Conservation (phyloP, 768 basidiomycete species). For the Lactarius sp. region DNA sequence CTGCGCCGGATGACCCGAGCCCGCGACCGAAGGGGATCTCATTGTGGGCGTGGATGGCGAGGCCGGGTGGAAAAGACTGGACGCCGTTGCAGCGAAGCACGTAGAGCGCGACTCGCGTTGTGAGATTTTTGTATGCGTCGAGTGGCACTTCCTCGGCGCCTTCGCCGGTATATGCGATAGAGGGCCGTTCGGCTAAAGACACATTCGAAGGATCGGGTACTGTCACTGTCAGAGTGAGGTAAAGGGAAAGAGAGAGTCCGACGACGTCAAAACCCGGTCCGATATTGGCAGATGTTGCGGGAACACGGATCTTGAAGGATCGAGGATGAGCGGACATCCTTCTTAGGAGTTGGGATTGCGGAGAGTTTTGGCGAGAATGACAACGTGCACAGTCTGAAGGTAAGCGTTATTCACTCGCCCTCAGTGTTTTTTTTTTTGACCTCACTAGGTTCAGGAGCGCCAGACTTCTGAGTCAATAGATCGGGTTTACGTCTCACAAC, state of each 20-base stretch:
- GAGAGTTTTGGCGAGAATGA: background rate
- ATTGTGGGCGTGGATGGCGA: constrained; percentile 78
- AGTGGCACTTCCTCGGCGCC: constrained; percentile 89
- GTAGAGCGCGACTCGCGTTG: constrained; percentile 95
- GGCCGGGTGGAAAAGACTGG: constrained; percentile 65
- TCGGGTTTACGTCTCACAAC: too few species aligned
- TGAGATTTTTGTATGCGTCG: constrained; percentile 94
- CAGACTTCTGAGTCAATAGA: too few species aligned
- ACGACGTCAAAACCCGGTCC: constrained; percentile 99
- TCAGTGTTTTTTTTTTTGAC: too few species aligned
- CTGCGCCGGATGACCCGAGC: constrained; percentile 95
- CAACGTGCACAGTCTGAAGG: background rate
- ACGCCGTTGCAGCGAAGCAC: constrained; percentile 87
- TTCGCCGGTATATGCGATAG: constrained; percentile 78
- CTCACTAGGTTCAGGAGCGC: too few species aligned
- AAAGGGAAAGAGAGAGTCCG: constrained; percentile 90
- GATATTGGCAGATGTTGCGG: constrained; percentile 98
- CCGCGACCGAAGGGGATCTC: constrained; percentile 98
- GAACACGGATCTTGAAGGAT: constrained; percentile 71
- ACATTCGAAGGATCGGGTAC: constrained; percentile 30
- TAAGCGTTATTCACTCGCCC: too few species aligned
- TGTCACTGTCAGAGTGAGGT: constrained; percentile 69
- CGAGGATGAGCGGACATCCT: constrained; percentile 10
- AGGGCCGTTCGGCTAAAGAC: constrained; percentile 39
- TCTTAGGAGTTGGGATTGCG: background rate